A percentile compares a stretch with the other conserved stretches of the same genome.
Evolutionary conservation across 2,329 filamentous ascomycete genomes (phyloP).

Genomic region (Phaeosphaeriaceae sp.): DNA sequence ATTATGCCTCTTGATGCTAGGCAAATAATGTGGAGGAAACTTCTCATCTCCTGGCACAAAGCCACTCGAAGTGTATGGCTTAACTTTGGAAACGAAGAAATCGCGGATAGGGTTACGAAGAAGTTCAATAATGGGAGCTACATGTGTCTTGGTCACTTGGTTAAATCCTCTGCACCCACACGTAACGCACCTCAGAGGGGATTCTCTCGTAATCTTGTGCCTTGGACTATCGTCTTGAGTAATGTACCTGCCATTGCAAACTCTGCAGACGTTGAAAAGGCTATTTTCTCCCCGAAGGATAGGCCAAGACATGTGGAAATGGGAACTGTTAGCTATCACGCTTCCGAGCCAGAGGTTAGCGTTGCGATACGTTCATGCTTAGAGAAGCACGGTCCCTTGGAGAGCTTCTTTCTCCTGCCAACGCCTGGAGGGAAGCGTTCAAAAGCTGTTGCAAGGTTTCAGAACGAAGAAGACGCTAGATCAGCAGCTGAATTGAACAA

Average conservation of each 20-base stretch:
- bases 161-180: too few relatives aligned
- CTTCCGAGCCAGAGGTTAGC: constrained; percentile 13
- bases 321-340: constrained; percentile 5
- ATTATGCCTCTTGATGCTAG: constrained; percentile 4
- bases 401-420: constrained; percentile 10
- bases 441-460: constrained; percentile 51
- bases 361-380: constrained; percentile 11
- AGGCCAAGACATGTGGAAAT: too few relatives aligned
- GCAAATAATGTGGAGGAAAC: constrained; percentile 10
- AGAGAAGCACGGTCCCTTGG: constrained; percentile 11
- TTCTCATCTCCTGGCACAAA: constrained; percentile 15
- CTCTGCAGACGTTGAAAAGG: too few relatives aligned
- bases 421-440: constrained; percentile 18
- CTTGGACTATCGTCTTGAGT: constrained; percentile 8
- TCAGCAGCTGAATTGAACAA: constrained; percentile 41
- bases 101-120: not conserved
- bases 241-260: not conserved
- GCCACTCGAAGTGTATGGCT: constrained; percentile 10
- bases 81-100: constrained; percentile 7
- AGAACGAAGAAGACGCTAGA: constrained; percentile 47
- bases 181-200: not conserved
- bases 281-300: too few relatives aligned
- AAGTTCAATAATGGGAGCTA: too few relatives aligned
- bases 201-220: constrained; percentile 1
- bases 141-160: too few relatives aligned